These are phyloP conservation scores for Talaromyces sp. DNA, from an alignment of 2,329 filamentous ascomycete species.

Conservation along the genomic window DNA sequence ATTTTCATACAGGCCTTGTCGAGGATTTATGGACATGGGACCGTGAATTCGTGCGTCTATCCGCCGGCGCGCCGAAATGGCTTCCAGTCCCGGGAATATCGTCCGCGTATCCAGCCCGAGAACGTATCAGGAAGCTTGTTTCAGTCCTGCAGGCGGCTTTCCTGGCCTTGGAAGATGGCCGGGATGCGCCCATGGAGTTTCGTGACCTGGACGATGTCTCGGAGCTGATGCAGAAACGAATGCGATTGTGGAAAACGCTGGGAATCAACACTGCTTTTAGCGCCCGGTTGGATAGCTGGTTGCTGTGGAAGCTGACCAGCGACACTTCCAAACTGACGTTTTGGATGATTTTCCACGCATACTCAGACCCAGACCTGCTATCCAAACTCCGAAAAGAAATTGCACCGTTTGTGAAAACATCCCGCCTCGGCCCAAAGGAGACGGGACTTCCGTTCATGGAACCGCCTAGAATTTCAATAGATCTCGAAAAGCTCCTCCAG, in stretches of 20 bases:
- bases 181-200: constrained; percentile 39
- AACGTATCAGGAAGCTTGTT: constrained; percentile 36
- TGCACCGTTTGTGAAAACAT: constrained; percentile 35
- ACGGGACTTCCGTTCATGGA: constrained; percentile 40
- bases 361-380: constrained; percentile 36
- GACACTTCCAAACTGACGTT: constrained; percentile 50
- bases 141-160: constrained; percentile 41
- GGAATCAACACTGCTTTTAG: constrained; percentile 27
- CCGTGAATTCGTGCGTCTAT: constrained; percentile 48
- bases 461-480: constrained; percentile 38
- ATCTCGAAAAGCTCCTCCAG: constrained; percentile 35
- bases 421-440: constrained; percentile 29
- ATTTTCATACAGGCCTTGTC: constrained; percentile 49
- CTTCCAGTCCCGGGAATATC: constrained; percentile 49
- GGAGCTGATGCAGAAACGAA: constrained; percentile 39
- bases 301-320: constrained; percentile 52
- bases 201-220: constrained; percentile 47
- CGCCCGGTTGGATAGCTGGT: constrained; percentile 40
- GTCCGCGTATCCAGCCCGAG: constrained; percentile 44
- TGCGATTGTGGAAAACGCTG: constrained; percentile 34
- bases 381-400: constrained; percentile 43
- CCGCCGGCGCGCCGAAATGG: constrained; percentile 53
- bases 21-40: constrained; percentile 55
- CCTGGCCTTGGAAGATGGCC: constrained; percentile 36
- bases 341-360: constrained; percentile 47